Percentiles rank a stretch among this genome's conserved stretches.
Evolutionary conservation across 805 yeast species (phyloP).

Genomic region (Kluyveromyces siamensis): DNA sequence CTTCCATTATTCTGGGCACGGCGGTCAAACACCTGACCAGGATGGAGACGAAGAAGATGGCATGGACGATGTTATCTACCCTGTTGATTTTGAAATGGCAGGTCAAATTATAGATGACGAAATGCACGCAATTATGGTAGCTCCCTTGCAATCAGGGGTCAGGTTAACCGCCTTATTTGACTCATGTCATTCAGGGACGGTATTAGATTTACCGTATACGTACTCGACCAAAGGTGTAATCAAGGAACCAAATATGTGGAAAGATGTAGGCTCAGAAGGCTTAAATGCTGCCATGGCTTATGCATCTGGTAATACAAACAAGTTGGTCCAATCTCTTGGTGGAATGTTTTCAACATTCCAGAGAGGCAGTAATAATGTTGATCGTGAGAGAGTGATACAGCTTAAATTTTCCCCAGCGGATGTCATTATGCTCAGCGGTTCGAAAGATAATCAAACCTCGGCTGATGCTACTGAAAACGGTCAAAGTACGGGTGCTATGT

Average conservation of each 20-base stretch:
- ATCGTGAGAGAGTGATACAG: conserved; percentile 37
- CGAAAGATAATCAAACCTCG: conserved; percentile 75
- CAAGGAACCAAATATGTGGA: conserved; percentile 71
- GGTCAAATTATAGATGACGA: conserved; percentile 71
- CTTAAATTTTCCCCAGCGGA: conserved; percentile 69
- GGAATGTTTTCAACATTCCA: conserved; percentile 36
- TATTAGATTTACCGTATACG: conserved; percentile 66
- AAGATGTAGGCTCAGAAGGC: conserved; percentile 65
- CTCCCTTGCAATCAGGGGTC: conserved; percentile 61
- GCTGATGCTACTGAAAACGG: conserved; percentile 77
- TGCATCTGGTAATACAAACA: conserved; percentile 44
- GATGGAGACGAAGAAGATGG: conserved; percentile 75
- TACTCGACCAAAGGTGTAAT: conserved; percentile 78
- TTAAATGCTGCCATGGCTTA: conserved; percentile 51
- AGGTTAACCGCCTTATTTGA: conserved; percentile 75
- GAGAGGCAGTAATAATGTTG: conserved; percentile 30
- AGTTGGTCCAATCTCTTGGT: conserved; percentile 36
- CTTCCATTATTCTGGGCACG: conserved; percentile 84
- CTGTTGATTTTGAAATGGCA: conserved; percentile 56
- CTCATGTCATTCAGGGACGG: conserved; percentile 83
- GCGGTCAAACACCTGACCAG: conserved; percentile 60
- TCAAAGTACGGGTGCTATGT: conserved; percentile 74
- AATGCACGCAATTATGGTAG: conserved; percentile 63
- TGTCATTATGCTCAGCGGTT: conserved; percentile 67
- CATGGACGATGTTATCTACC: conserved; percentile 62